phyloP scores from a whole-genome alignment of 2,329 filamentous ascomycete species.

The Aspergillus neoniger region DNA sequence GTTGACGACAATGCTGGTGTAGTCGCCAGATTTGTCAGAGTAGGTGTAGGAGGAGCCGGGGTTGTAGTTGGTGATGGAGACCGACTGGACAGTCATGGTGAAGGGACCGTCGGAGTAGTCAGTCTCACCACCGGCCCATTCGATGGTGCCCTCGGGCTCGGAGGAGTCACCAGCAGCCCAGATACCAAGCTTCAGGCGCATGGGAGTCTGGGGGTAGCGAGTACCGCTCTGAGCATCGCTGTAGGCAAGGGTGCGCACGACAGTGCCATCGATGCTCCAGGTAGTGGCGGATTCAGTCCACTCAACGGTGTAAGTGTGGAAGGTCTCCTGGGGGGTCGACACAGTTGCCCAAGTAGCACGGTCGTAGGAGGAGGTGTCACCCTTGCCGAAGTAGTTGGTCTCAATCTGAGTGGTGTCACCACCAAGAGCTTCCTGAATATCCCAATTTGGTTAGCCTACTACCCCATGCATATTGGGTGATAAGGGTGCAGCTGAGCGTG shows the following conservation, averaged over 20 bases:
- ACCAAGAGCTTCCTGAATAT: conserved; percentile 40
- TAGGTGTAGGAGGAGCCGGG: conserved; percentile 51
- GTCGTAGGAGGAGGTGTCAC: conserved; percentile 75
- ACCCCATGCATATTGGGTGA: conserved; percentile 33
- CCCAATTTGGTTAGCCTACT: conserved; percentile 52
- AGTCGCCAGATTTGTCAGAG: conserved; percentile 62
- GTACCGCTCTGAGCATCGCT: conserved; percentile 59
- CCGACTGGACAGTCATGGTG: conserved; percentile 71
- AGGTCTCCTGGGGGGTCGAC: conserved; percentile 55
- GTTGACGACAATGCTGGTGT: conserved; percentile 60
- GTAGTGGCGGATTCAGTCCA: conserved; percentile 66
- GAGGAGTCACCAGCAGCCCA: conserved; percentile 64
- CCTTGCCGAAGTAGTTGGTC: conserved; percentile 97
- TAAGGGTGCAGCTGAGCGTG: conserved; percentile 5
- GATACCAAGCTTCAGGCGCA: conserved; percentile 69
- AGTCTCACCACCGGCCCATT: conserved; percentile 71
- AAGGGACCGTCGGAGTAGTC: conserved; percentile 68
- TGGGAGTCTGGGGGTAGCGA: conserved; percentile 72
- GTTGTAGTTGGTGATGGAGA: conserved; percentile 58
- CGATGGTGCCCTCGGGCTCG: conserved; percentile 53
- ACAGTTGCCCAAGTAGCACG: conserved; percentile 76
- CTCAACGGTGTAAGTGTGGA: conserved; percentile 56
- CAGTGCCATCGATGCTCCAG: conserved; percentile 65
- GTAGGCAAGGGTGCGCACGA: conserved; percentile 63
- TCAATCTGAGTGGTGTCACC: conserved; percentile 53